phyloP scores from a whole-genome alignment of 2,329 filamentous ascomycete species.

The Trichophyton mentagrophytes region DNA sequence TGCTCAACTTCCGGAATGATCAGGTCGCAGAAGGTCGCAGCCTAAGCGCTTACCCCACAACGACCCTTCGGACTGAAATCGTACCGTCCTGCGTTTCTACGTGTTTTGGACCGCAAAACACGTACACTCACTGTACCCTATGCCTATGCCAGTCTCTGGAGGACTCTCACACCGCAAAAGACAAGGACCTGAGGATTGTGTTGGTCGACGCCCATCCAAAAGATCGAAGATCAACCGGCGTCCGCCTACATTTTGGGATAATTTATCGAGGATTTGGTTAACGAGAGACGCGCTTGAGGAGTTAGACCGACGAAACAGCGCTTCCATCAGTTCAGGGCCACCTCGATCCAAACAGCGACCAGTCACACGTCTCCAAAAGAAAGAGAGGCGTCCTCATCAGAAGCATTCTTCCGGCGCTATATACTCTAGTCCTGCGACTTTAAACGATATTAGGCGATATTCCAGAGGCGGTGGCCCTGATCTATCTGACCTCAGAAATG shows the following conservation, averaged over 20 bases:
- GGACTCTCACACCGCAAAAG: background rate
- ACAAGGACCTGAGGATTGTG: background rate
- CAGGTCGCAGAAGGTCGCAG: too few species aligned
- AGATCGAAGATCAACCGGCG: constrained; percentile 4
- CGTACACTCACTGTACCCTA: too few species aligned
- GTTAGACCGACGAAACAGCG: constrained; percentile 15
- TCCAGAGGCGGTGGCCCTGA: background rate
- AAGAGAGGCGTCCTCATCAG: constrained; percentile 6
- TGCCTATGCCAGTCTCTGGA: too few species aligned
- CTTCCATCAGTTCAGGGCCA: background rate
- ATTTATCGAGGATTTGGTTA: constrained; percentile 16
- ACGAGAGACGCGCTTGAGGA: constrained; percentile 15
- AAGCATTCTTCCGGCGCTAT: background rate
- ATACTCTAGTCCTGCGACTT: background rate
- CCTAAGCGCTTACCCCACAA: too few species aligned
- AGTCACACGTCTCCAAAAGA: constrained; percentile 8
- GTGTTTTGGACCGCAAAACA: too few species aligned
- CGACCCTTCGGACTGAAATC: too few species aligned
- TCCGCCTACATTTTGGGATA: constrained; percentile 15
- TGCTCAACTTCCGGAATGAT: too few species aligned
- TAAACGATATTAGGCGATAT: background rate
- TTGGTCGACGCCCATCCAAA: constrained; percentile 5
- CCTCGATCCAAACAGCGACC: background rate
- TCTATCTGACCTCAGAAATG: background rate
- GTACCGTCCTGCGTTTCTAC: too few species aligned